Percentiles rank a stretch among this genome's conserved stretches.
These are phyloP conservation scores for Stemphylium beticola DNA, from an alignment of 2,329 filamentous ascomycete species.

Conservation along the genomic window DNA sequence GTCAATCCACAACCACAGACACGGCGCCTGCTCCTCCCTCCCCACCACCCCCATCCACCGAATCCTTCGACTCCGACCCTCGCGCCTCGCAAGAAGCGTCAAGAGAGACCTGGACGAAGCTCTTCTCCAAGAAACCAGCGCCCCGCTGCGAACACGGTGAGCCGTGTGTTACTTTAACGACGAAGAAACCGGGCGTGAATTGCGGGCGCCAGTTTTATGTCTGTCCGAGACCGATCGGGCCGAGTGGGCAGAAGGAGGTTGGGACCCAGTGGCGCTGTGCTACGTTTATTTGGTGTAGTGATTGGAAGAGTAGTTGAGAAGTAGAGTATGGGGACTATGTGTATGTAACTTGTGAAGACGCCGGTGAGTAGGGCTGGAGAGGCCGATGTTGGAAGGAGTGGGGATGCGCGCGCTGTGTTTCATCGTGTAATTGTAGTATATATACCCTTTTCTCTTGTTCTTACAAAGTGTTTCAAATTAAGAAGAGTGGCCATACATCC, in stretches of 20 bases:
- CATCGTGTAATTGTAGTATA: too few relatives aligned
- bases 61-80: constrained; percentile 29
- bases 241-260: constrained; percentile 82
- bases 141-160: constrained; percentile 90
- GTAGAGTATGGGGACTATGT: too few relatives aligned
- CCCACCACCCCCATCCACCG: constrained; percentile 2
- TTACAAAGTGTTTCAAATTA: too few relatives aligned
- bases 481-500: too few relatives aligned
- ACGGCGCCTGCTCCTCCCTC: constrained; percentile 4
- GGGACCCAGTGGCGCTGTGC: constrained; percentile 86
- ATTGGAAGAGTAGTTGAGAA: constrained; percentile 58
- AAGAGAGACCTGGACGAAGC: constrained; percentile 84
- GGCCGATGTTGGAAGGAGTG: too few relatives aligned
- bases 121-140: constrained; percentile 75
- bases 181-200: constrained; percentile 89
- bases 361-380: too few relatives aligned
- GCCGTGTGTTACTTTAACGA: constrained; percentile 80
- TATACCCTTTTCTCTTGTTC: too few relatives aligned
- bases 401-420: too few relatives aligned
- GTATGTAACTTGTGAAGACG: too few relatives aligned
- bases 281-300: constrained; percentile 77
- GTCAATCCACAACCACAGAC: constrained; percentile 6
- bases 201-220: constrained; percentile 72
- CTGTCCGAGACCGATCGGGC: constrained; percentile 76
- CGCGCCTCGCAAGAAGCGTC: constrained; percentile 61